These are phyloP conservation scores for Aquilaria agallochum DNA, from an alignment of 441 rosid genomes.

Conservation along the genomic window DNA sequence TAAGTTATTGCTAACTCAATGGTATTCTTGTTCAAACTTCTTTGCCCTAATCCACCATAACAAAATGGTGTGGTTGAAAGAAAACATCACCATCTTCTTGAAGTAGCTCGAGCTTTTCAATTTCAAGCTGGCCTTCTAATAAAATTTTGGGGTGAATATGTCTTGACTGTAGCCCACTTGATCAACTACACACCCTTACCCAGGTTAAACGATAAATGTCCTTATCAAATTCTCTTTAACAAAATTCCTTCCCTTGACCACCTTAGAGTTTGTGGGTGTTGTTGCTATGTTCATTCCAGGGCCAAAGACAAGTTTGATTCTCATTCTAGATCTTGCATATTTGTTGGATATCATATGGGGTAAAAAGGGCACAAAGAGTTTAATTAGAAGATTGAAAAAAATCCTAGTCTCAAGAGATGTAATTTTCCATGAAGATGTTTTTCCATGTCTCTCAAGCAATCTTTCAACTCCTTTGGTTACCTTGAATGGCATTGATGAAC, in stretches of 20 bases:
- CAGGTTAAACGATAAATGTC: neutral
- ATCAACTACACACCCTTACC: neutral
- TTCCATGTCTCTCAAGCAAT: neutral
- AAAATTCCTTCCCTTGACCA: neutral
- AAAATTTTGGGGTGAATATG: neutral
- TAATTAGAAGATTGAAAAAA: neutral
- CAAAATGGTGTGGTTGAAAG: neutral
- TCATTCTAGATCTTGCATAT: too few species aligned
- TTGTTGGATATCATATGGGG: neutral
- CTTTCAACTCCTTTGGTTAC: too few species aligned
- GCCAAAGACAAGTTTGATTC: too few species aligned
- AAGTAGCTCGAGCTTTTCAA: neutral
- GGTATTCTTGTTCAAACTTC: neutral
- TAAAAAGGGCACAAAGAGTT: neutral
- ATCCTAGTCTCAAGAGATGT: neutral
- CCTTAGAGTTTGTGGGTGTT: neutral
- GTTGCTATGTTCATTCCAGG: too few species aligned
- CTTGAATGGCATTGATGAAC: too few species aligned
- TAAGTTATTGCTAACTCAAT: neutral
- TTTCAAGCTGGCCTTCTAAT: conserved; percentile 1
- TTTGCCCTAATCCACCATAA: neutral
- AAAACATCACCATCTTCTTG: neutral
- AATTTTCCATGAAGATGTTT: neutral
- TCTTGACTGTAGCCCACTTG: neutral
- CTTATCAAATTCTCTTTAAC: neutral